These are phyloP conservation scores for Pseudogymnoascus sp. DNA, from an alignment of 2,329 filamentous ascomycete genomes.

Conservation along the genomic window DNA sequence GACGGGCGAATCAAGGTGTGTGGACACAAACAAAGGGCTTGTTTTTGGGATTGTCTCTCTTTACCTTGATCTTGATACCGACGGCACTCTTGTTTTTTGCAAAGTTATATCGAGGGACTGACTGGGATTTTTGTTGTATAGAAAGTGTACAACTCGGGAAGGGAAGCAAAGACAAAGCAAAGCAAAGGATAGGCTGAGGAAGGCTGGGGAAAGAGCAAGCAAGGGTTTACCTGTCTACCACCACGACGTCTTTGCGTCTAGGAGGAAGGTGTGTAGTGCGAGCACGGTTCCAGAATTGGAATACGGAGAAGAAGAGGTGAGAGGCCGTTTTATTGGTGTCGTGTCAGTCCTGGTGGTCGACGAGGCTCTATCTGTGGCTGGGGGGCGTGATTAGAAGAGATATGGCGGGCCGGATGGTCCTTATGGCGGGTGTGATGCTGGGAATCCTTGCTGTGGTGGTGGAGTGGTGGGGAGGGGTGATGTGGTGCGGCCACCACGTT, in stretches of 20 bases:
- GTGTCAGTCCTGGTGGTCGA: neutral
- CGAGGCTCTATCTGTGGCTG: neutral
- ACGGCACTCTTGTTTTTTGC: no score
- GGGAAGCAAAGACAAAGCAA: neutral
- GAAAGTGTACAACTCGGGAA: neutral
- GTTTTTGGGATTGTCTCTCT: no score
- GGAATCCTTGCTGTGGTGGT: neutral
- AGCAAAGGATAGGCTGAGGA: neutral
- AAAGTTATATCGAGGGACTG: no score
- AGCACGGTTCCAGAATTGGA: neutral
- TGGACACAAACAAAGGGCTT: no score
- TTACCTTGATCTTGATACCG: no score
- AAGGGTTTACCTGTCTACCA: neutral
- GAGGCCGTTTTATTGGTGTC: slow-evolving; percentile 13
- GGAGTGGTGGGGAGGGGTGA: neutral
- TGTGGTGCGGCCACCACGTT: neutral
- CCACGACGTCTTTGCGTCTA: neutral
- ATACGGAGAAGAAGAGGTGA: neutral
- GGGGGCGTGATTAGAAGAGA: neutral
- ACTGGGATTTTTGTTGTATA: neutral
- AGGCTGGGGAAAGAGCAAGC: neutral
- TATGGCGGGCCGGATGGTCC: neutral
- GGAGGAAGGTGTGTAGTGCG: neutral
- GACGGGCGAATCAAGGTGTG: no score
- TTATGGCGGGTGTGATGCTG: neutral